Percentiles rank a stretch among this genome's conserved stretches.
These are phyloP conservation scores for Chamaecyparis obtusa DNA, from an alignment of 75 land plant genomes.

Conservation along the genomic window DNA sequence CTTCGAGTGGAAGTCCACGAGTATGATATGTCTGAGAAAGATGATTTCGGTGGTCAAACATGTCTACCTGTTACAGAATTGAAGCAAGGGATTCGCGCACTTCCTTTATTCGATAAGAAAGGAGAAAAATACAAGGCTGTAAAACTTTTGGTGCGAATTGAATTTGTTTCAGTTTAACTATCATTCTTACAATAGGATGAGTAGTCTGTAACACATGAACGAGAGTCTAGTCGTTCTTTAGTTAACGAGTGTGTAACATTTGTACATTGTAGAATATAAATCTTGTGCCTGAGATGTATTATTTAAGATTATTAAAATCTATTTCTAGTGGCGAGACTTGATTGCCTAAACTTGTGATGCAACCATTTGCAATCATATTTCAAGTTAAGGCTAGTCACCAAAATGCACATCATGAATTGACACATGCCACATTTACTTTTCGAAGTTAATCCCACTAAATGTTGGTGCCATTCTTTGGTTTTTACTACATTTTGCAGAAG, in stretches of 20 bases:
- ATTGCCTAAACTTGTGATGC: background rate
- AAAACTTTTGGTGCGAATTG: slow-evolving; percentile 59
- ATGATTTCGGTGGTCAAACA: slow-evolving; percentile 85
- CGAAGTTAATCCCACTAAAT: background rate
- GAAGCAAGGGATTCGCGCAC: slow-evolving; percentile 60
- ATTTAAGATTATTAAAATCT: background rate
- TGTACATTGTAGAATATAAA: background rate
- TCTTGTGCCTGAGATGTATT: background rate
- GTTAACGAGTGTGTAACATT: background rate
- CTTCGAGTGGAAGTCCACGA: slow-evolving; percentile 80
- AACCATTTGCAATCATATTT: background rate
- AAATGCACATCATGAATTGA: background rate
- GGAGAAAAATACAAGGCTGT: slow-evolving; percentile 57
- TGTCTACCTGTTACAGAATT: slow-evolving; percentile 76
- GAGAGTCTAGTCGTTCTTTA: background rate
- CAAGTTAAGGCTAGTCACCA: background rate
- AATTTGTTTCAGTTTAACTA: slow-evolving; percentile 18
- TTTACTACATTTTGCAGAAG: background rate
- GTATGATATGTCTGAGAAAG: slow-evolving; percentile 60
- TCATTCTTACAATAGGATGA: background rate
- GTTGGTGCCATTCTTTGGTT: background rate
- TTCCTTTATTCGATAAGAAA: slow-evolving; percentile 53
- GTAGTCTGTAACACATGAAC: background rate
- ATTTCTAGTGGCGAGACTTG: background rate
- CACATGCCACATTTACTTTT: background rate